Evolutionary conservation across 2,329 filamentous ascomycete genomes (phyloP).

Genomic region (Arthrinium puccinioides): DNA sequence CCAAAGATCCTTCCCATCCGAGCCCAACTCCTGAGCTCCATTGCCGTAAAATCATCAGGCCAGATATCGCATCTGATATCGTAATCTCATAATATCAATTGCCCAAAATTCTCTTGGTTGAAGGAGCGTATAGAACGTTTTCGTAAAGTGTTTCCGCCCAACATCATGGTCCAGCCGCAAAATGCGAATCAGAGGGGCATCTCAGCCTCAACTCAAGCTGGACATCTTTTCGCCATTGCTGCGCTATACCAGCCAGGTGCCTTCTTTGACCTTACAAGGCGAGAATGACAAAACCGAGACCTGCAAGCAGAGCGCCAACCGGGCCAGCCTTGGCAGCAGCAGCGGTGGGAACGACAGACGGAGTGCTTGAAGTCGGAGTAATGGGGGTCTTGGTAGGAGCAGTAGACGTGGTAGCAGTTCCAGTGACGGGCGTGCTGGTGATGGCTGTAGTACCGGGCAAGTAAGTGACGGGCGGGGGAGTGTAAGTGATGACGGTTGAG

Average conservation of each 20-base stretch:
- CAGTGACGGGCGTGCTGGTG: background rate
- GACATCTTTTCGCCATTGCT: too few relatives aligned
- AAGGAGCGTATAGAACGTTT: constrained; percentile 3
- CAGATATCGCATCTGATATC: background rate
- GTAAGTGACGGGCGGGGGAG: constrained; percentile 13
- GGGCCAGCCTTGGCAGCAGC: constrained; percentile 28
- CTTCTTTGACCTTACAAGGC: background rate
- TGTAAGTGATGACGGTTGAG: constrained; percentile 15
- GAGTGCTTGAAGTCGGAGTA: constrained; percentile 14
- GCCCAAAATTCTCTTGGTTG: background rate
- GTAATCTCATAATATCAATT: constrained; percentile 1
- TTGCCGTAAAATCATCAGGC: too few relatives aligned
- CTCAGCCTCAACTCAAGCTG: too few relatives aligned
- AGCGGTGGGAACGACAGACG: constrained; percentile 25
- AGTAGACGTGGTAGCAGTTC: background rate
- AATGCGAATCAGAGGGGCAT: too few relatives aligned
- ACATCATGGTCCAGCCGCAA: too few relatives aligned
- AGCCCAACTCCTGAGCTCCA: too few relatives aligned
- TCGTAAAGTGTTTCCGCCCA: background rate
- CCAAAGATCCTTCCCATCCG: too few relatives aligned
- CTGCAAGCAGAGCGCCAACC: constrained; percentile 29
- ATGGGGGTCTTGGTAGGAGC: constrained; percentile 19
- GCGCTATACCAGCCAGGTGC: too few relatives aligned
- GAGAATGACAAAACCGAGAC: constrained; percentile 4
- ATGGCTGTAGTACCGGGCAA: constrained; percentile 10